Evolutionary conservation across 306 rosid species (phyloP), one percentile per base, ranked within the genome.

Genomic region (Castanea crenata): DNA sequence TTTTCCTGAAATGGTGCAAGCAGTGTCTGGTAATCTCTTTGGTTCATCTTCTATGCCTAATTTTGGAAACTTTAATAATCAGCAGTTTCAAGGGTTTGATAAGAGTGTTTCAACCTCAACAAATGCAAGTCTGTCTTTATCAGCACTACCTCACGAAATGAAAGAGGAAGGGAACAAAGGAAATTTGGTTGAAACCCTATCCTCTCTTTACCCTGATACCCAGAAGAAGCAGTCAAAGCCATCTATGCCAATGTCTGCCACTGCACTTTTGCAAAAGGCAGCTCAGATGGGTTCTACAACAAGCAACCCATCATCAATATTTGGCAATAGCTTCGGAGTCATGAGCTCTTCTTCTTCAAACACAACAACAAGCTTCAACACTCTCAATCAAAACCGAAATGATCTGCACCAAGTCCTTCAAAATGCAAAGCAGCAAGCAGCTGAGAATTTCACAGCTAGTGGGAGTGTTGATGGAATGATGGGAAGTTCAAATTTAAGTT

Each of bases 251-350:
- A 90, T 94, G 97, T 90, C 94, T 62, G 94, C 94, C 0, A 90
- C 94, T 52, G 94, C 94, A 0, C 84, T 90, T 73, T 81, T 90
- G 25, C 89, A 86, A 76, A 86, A 90, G 38, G 94, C 94, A 73
- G 94, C 94, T 3, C 91, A 88, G 19, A 84, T 90, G 86, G 94
- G 94, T n/a, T 90, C 94, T 49, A 86, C 89, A 44, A 83, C 82
- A 75, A 85, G 27, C 85, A 83, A 84, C 76, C 78, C 85, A 19
- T 83, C 92, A 19, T 83, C 92, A 7, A 65, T 90, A 41, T 86
- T 83, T 23, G 82, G 87, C 52, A 78, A 69, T 74, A 86, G 83
- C 73, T 87, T 86, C 71, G 93, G 97, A 5, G 86, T 87, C 1
- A 91, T 91, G 83, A 82, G 85, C 32, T 85, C 93, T 4, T 80